These are phyloP conservation scores for Lentinus tigrinus DNA, from an alignment of 768 basidiomycete genomes.

Conservation along the genomic window DNA sequence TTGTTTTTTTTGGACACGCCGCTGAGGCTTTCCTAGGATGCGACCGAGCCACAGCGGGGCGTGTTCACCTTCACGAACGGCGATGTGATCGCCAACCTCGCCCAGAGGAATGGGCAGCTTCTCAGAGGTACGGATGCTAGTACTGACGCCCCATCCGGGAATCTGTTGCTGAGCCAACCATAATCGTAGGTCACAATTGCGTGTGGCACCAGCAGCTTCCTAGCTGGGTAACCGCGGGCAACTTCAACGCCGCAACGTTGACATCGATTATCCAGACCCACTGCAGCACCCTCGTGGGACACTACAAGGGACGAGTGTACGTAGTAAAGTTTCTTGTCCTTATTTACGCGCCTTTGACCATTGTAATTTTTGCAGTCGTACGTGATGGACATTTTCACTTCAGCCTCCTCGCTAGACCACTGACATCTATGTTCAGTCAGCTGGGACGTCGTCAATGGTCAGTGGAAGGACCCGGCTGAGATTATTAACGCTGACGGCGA, in stretches of 20 bases:
- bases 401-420: no score
- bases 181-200: slow-evolving; percentile 33
- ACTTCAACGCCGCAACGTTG: slow-evolving; percentile 41
- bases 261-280: slow-evolving; percentile 47
- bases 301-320: slow-evolving; percentile 54
- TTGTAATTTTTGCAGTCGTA: slow-evolving; percentile 2
- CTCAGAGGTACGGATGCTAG: slow-evolving; percentile 36
- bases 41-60: slow-evolving; percentile 49
- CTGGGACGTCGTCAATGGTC: slow-evolving; percentile 54
- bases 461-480: not conserved
- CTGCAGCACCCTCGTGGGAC: slow-evolving; percentile 46
- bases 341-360: not conserved
- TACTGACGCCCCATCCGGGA: not conserved
- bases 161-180: not conserved
- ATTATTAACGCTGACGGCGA: no score
- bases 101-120: slow-evolving; percentile 44
- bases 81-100: slow-evolving; percentile 44
- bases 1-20: not conserved
- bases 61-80: slow-evolving; percentile 46
- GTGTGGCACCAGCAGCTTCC: slow-evolving; percentile 54
- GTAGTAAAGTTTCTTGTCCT: no score
- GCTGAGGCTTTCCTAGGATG: slow-evolving; percentile 36
- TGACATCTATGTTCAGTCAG: slow-evolving; percentile 30
- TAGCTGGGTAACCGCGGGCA: slow-evolving; percentile 44
- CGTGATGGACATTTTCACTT: not conserved